A percentile compares a stretch with the other conserved stretches of the same genome.
Conservation (phyloP, 225 moss, liverwort and hornwort genomes). For the Straminergon stramineum region DNA sequence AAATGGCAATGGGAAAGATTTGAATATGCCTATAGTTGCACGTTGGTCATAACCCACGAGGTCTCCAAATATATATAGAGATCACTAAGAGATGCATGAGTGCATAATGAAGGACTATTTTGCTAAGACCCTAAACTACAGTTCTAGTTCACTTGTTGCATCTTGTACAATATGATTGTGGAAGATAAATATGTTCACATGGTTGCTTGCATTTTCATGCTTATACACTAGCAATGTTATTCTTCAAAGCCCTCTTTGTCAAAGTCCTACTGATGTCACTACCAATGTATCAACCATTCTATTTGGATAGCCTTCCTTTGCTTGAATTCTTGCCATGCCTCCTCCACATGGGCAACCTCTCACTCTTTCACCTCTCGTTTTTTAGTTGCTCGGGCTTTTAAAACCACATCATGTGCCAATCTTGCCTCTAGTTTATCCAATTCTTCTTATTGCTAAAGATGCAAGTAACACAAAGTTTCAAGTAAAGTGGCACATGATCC, state of each 20-base stretch:
- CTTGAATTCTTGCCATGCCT: fast-evolving
- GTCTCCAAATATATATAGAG: no score
- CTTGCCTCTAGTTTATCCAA: neutral
- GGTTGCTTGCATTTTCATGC: no score
- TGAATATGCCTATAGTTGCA: no score
- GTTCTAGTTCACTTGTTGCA: neutral
- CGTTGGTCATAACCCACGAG: fast-evolving
- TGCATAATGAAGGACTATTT: no score
- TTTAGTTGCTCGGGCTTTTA: fast-evolving
- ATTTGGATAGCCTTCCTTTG: fast-evolving
- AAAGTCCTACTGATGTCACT: neutral
- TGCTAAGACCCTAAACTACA: no score
- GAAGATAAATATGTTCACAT: neutral
- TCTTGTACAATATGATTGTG: neutral
- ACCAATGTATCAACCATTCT: fast-evolving
- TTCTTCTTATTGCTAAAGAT: fast-evolving
- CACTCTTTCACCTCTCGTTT: fast-evolving
- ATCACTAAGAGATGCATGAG: no score
- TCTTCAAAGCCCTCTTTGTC: no score
- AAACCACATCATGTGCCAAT: neutral
- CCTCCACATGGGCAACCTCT: fast-evolving
- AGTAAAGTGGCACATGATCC: fast-evolving
- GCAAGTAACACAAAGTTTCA: fast-evolving
- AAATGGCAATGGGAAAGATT: no score
- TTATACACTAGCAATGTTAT: no score